These are phyloP conservation scores for Escallonia herrerae DNA, from an alignment of 129 eudicot species.

Conservation along the genomic window DNA sequence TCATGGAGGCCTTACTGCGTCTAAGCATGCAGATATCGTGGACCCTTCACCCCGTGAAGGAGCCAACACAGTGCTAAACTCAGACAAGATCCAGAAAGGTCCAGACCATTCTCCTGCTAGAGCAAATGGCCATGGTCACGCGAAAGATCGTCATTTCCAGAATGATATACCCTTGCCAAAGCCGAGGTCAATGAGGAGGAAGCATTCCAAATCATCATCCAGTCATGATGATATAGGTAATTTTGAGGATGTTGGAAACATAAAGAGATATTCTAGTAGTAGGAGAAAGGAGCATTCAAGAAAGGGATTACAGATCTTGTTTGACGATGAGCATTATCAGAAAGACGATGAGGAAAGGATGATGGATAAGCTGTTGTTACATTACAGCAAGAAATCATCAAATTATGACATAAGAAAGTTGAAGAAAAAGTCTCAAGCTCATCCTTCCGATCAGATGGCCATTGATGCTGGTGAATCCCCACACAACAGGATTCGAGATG, in stretches of 20 bases:
- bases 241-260: conserved; percentile 41
- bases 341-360: conserved; percentile 71
- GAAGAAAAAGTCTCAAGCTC: conserved; percentile 32
- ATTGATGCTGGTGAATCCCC: conserved; percentile 30
- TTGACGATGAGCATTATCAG: conserved; percentile 47
- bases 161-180: conserved; percentile 48
- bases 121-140: conserved; percentile 6
- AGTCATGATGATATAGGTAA: conserved; percentile 27
- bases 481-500: conserved; percentile 15
- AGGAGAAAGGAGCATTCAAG: conserved; percentile 61
- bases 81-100: conserved; percentile 19
- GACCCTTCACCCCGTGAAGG: conserved; percentile 15
- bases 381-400: conserved; percentile 81
- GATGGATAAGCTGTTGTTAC: conserved; percentile 78
- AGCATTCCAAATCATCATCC: conserved; percentile 52
- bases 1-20: conserved; percentile 12
- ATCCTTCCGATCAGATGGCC: conserved; percentile 4
- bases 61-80: conserved; percentile 7
- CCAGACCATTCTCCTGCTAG: conserved; percentile 13
- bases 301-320: conserved; percentile 71
- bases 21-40: conserved; percentile 12
- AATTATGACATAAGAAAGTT: conserved; percentile 36
- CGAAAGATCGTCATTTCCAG: conserved; percentile 24
- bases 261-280: conserved; percentile 53
- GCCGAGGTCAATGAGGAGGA: conserved; percentile 68